phyloP scores from a whole-genome alignment of 768 basidiomycete genomes.

The Nevesoporus exiguus region DNA sequence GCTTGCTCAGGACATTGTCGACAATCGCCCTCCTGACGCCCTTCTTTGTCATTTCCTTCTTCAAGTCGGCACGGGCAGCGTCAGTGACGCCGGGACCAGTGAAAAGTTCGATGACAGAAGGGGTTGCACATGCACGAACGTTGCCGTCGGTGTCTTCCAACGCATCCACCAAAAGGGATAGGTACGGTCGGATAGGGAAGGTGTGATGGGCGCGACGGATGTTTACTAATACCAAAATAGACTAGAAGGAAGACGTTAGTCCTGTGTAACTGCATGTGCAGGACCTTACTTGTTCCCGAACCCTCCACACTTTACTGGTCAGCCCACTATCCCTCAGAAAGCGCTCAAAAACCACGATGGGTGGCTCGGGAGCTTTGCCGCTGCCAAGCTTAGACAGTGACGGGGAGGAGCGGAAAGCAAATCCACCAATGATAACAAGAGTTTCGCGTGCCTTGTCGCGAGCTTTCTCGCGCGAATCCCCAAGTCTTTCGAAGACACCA shows the following conservation, averaged over 20 bases:
- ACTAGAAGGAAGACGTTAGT: conserved; percentile 31
- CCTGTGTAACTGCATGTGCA: not conserved
- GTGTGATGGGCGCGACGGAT: conserved; percentile 67
- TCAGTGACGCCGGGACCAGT: conserved; percentile 79
- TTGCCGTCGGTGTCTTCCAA: conserved; percentile 89
- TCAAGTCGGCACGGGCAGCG: conserved; percentile 87
- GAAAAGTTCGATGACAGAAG: conserved; percentile 81
- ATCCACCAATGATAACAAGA: conserved; percentile 69
- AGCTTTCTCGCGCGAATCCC: conserved; percentile 68
- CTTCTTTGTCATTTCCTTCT: conserved; percentile 86
- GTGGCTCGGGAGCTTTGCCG: conserved; percentile 66
- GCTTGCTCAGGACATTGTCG: conserved; percentile 70
- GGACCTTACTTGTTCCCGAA: conserved; percentile 76
- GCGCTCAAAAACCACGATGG: conserved; percentile 66
- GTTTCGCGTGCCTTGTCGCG: conserved; percentile 74
- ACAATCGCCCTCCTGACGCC: conserved; percentile 84
- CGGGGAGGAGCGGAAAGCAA: conserved; percentile 60
- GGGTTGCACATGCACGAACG: conserved; percentile 83
- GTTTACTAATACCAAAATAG: conserved; percentile 66
- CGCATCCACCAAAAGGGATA: conserved; percentile 73
- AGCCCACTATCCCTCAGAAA: conserved; percentile 70
- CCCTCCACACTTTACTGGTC: conserved; percentile 79
- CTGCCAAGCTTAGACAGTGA: conserved; percentile 42
- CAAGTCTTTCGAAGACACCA: conserved; percentile 78
- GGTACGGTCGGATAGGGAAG: conserved; percentile 80